Evolutionary conservation across 1,284 basidiomycete genomes (phyloP).

Genomic region (Earliella scabrosa): DNA sequence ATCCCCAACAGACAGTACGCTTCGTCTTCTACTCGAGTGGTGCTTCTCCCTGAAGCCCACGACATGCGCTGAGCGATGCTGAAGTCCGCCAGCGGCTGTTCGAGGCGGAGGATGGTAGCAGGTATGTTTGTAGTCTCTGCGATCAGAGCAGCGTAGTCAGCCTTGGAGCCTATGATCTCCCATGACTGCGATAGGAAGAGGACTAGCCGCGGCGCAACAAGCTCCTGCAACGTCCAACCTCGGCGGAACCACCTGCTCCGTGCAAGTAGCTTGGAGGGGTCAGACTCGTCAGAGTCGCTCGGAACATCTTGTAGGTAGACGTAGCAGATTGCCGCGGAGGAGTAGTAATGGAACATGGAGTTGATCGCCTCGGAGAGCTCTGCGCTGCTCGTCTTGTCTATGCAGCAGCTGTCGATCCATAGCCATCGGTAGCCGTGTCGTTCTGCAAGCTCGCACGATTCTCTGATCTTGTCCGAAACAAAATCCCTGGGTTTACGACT

Average conservation of each 20-base stretch:
- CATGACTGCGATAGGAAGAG: conserved; percentile 1
- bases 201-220: not conserved
- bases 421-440: too few species aligned
- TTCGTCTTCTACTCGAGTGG: conserved; percentile 5
- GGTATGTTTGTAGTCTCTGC: not conserved
- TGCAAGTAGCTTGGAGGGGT: too few species aligned
- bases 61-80: conserved; percentile 3
- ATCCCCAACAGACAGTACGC: conserved; percentile 8
- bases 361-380: too few species aligned
- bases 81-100: not conserved
- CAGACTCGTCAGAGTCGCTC: too few species aligned
- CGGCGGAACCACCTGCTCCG: too few species aligned
- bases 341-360: too few species aligned
- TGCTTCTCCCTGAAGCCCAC: not conserved
- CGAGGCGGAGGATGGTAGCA: not conserved
- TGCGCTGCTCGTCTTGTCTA: too few species aligned
- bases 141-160: not conserved
- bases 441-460: too few species aligned
- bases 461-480: too few species aligned
- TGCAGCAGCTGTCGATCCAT: too few species aligned
- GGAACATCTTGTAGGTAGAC: too few species aligned
- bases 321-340: too few species aligned
- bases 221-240: not conserved
- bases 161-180: not conserved
- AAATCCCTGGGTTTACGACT: not conserved